A percentile compares a stretch with the other conserved stretches of the same genome.
These are phyloP conservation scores for Lactarius hengduanensis DNA, from an alignment of 768 basidiomycete species.

Conservation along the genomic window DNA sequence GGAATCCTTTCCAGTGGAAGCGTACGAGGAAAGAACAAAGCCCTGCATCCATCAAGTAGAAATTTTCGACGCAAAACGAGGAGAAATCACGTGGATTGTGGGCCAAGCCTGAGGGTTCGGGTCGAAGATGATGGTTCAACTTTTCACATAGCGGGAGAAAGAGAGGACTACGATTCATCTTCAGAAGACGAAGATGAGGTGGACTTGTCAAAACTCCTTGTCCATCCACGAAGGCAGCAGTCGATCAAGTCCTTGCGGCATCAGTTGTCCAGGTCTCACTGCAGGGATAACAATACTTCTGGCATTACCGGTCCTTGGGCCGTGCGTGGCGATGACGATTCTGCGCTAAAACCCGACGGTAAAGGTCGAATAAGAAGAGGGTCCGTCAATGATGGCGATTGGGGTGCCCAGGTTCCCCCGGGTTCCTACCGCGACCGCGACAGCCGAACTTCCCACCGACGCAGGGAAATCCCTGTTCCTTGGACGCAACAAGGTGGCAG, in stretches of 20 bases:
- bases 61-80: conserved; percentile 28
- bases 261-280: conserved; percentile 42
- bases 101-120: conserved; percentile 39
- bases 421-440: conserved; percentile 9
- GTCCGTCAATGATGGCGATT: conserved; percentile 28
- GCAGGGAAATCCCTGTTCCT: conserved; percentile 21
- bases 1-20: conserved; percentile 26
- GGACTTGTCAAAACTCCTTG: conserved; percentile 63
- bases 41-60: conserved; percentile 17
- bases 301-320: conserved; percentile 6
- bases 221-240: conserved; percentile 68
- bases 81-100: conserved; percentile 34
- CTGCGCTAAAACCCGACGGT: not conserved
- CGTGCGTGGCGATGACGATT: not conserved
- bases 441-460: conserved; percentile 9
- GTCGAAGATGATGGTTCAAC: conserved; percentile 59
- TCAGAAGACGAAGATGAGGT: conserved; percentile 53
- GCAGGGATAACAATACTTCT: not conserved
- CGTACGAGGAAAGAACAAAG: conserved; percentile 34
- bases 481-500: conserved; percentile 17
- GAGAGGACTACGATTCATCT: conserved; percentile 30
- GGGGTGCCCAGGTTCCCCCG: conserved; percentile 12
- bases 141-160: conserved; percentile 32
- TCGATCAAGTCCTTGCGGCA: conserved; percentile 70
- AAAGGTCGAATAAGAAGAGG: conserved; percentile 22